Conservation (phyloP, 2,329 filamentous ascomycete species). For the Trichoderma polysporum region DNA sequence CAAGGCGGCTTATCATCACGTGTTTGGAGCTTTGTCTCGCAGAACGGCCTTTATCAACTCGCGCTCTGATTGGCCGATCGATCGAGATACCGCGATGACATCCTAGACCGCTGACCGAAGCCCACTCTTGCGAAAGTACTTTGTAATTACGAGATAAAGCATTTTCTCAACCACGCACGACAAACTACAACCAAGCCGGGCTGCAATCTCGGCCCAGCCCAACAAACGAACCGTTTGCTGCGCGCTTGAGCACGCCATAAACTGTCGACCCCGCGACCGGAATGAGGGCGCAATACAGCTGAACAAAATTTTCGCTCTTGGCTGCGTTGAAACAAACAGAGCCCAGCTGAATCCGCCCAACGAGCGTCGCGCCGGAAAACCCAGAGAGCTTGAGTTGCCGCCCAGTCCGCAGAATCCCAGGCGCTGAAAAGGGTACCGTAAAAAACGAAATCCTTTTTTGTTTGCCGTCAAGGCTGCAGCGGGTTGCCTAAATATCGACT, state of each 20-base stretch:
- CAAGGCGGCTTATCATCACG: constrained; percentile 13
- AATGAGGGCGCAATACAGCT: not conserved
- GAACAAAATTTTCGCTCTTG: not conserved
- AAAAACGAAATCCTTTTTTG: not conserved
- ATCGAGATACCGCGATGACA: constrained; percentile 6
- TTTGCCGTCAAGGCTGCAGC: not conserved
- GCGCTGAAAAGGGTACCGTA: not conserved
- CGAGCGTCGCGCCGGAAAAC: constrained; percentile 11
- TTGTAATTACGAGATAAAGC: not conserved
- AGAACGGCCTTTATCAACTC: not conserved
- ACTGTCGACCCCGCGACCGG: not conserved
- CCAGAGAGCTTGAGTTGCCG: constrained; percentile 4
- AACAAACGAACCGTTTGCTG: not conserved
- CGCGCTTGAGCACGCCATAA: not conserved
- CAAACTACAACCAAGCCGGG: not conserved
- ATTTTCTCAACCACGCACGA: constrained; percentile 8
- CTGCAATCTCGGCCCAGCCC: constrained; percentile 1
- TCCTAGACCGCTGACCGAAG: constrained; percentile 15
- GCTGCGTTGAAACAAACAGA: not conserved
- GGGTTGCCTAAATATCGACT: not conserved
- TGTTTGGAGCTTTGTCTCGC: constrained; percentile 6
- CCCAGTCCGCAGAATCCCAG: not conserved
- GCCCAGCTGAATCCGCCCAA: constrained; percentile 6
- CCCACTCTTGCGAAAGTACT: not conserved
- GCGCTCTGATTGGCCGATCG: constrained; percentile 6